Conservation (phyloP, 2,329 filamentous ascomycete species). For the Fulvia fulva region DNA sequence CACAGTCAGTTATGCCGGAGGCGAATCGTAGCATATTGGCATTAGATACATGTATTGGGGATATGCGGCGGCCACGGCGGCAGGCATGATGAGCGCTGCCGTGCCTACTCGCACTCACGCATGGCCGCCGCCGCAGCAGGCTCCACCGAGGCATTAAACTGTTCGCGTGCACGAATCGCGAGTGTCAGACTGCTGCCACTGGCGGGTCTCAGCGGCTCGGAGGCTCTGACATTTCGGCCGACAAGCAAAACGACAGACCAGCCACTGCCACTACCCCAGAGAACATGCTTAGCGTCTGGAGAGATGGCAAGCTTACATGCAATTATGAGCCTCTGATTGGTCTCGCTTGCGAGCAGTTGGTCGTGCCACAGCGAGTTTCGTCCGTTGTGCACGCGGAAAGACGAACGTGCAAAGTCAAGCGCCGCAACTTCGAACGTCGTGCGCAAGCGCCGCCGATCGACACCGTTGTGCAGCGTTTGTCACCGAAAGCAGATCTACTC, state of each 20-base stretch:
- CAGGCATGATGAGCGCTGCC: neutral
- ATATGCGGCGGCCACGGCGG: neutral
- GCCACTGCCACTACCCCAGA: conserved; percentile 5
- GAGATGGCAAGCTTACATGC: neutral
- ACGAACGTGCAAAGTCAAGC: neutral
- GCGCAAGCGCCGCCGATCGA: neutral
- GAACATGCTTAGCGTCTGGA: conserved; percentile 10
- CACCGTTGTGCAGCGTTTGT: neutral
- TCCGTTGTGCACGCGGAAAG: conserved; percentile 1
- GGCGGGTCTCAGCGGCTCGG: neutral
- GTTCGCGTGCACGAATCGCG: neutral
- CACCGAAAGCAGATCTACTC: neutral
- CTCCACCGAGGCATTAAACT: neutral
- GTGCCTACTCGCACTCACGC: neutral
- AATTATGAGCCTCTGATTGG: neutral
- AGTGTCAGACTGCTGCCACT: neutral
- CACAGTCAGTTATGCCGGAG: neutral
- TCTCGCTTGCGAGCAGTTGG: neutral
- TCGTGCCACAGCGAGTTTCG: neutral
- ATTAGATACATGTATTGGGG: no score
- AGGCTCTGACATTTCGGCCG: neutral
- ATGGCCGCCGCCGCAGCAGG: neutral
- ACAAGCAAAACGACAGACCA: neutral
- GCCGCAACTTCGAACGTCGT: neutral
- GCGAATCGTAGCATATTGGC: neutral